Evolutionary conservation across 1,139 yeast genomes (phyloP), one percentile per base, ranked within the genome.

Genomic region (Taphrina wiesneri): DNA sequence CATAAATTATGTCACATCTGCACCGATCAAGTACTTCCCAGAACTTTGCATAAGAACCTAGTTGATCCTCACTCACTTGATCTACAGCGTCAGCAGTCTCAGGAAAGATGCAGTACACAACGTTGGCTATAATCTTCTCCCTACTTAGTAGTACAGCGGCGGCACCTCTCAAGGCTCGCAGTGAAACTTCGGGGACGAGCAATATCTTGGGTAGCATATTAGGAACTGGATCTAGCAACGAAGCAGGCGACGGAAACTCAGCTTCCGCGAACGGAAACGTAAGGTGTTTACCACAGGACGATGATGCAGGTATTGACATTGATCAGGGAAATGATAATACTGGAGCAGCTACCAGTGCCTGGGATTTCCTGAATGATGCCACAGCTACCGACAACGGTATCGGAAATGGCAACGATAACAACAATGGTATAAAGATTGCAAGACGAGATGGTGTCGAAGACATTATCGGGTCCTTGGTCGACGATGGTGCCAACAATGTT

Each of bases 341-440:
- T 11, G 56, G 56, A 9, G 56, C 56, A 9, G 7, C 45, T 6
- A 45, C 45, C 11, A 25, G 36, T 52, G 56, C 56, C 13, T 30
- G 28, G n/a, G 45, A 52, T 28, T 52, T 52, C 45, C 28, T 52
- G 45, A 52, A 52, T 32, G 45, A 26, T 32, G 56, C 56, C 21
- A 5, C 28, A 6, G 56, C 56, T 13, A 34, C 56, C 28, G 56
- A 34, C 45, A 52, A 52, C 26, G 56, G 56, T 26, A 34, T 52
- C 28, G 56, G 56, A n/a, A 52, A 52, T 19, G 56, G 45, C 26
- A 52, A 52, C 34, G 56, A 52, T 17, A 25, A 25, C 25, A 52
- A 52, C 56, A 23, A 13, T n/a, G 28, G 30, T 17, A 11, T 34
- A 25, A 32, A 17, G 15, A 23, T 52, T 17, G 34, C 21, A 13